phyloP scores from a whole-genome alignment of 2,329 filamentous ascomycete species.

The Exserohilum turcica region DNA sequence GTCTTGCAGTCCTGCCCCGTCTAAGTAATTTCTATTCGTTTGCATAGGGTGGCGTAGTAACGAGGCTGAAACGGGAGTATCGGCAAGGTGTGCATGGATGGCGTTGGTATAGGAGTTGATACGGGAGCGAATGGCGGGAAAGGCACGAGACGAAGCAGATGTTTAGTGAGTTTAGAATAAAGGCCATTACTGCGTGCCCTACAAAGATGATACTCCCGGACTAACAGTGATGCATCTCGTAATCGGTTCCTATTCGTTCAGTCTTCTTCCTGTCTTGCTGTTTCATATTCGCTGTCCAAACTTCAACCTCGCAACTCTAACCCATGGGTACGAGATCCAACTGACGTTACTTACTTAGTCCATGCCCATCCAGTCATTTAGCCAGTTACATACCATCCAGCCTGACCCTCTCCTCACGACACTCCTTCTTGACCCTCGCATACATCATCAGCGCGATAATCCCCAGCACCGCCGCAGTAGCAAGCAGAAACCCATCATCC shows the following conservation, averaged over 20 bases:
- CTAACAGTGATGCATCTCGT: too few species aligned
- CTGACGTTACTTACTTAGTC: too few species aligned
- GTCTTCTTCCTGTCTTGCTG: too few species aligned
- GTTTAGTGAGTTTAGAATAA: constrained; percentile 3
- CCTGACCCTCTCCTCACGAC: not conserved
- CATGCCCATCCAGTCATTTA: not conserved
- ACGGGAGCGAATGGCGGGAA: not conserved
- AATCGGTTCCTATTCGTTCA: too few species aligned
- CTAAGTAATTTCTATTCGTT: constrained; percentile 8
- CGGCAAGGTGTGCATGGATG: not conserved
- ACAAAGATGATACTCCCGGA: too few species aligned
- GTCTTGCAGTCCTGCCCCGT: constrained; percentile 30
- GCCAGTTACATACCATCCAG: not conserved
- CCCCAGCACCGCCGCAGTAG: not conserved
- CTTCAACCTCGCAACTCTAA: too few species aligned
- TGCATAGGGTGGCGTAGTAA: constrained; percentile 5
- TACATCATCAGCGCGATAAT: not conserved
- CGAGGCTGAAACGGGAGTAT: not conserved
- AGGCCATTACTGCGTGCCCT: too few species aligned
- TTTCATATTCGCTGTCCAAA: too few species aligned
- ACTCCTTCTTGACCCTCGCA: not conserved
- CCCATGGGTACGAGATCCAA: too few species aligned
- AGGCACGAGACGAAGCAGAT: too few species aligned
- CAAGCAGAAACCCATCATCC: not conserved
- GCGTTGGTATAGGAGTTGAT: not conserved